Evolutionary conservation across 1,139 yeast species (phyloP), one percentile per base, ranked within the genome.

Genomic region (Candida sp.): DNA sequence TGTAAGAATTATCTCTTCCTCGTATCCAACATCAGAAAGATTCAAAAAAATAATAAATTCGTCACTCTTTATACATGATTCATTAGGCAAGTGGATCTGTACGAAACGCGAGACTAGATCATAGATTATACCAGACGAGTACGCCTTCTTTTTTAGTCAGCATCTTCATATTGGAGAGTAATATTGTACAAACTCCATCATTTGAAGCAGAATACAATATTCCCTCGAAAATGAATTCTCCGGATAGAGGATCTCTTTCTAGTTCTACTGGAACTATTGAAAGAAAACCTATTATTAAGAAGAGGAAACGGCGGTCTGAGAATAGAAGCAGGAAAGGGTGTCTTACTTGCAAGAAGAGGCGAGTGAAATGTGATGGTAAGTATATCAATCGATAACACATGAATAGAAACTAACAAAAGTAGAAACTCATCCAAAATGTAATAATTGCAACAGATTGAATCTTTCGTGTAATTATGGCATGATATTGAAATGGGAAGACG

Each of bases 401-500:
- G 33, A 34, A 8, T 27, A 15, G 11, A 21, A 12, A 52, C 64
- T 32, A 15, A 15, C 19, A 15, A 15, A 15, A 5, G 3, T 32
- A 32, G 34, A 66, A 46, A 41, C 49, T 2, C 63, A 57, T 30
- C 72, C 71, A 1, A 43, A 35, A 4, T 66, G 72, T 43, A 19
- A 27, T 5, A 53, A 57, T 15, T 66, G 70, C 45, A 15, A 33
- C 4, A 51, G 59, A 39, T 44, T 59, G 35, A 45, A 47, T 4
- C 29, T 60, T 9, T 37, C 38, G 1, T 66, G 67, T 47, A 48
- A 41, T 9, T 60, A 58, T 38, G 49, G 50, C 4, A 33, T 53
- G 29, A 47, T 39, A 12, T 45, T 60, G 5, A 50, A 55, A 2
- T 66, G 70, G 70, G 70, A 65, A 41, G 70, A 66, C 35, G 72